Conservation (phyloP, 228 moss, liverwort and hornwort species). For the Sphagnum magellanicum region DNA sequence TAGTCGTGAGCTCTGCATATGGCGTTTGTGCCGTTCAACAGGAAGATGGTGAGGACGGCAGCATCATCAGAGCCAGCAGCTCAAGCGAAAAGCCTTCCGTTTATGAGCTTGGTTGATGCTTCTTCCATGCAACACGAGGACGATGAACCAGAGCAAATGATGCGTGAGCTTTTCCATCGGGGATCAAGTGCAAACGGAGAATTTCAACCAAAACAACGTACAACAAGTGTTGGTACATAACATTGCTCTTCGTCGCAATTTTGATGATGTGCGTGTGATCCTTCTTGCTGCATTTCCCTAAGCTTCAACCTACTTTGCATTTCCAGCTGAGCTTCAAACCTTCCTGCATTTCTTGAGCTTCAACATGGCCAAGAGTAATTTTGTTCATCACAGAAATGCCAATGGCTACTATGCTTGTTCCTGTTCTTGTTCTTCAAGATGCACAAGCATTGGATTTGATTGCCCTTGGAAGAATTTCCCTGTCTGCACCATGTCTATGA, state of each 20-base stretch:
- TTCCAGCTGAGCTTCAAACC: no score
- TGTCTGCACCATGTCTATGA: background rate
- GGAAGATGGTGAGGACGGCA: slow-evolving; percentile 1
- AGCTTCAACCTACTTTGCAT: background rate
- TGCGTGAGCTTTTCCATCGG: slow-evolving; percentile 1
- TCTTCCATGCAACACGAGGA: slow-evolving; percentile 7
- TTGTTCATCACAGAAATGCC: background rate
- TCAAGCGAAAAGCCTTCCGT: slow-evolving; percentile 1
- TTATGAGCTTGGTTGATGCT: background rate
- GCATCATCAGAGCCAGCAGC: background rate
- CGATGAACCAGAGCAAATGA: background rate
- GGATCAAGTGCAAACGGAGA: slow-evolving; percentile 11
- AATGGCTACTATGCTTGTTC: background rate
- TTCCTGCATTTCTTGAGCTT: background rate
- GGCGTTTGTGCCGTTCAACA: slow-evolving; percentile 12
- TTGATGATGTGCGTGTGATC: slow-evolving; percentile 50
- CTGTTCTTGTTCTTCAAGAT: background rate
- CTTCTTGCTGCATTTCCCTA: background rate
- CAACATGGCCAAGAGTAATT: background rate
- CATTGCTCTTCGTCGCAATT: slow-evolving; percentile 56
- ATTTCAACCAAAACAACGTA: slow-evolving; percentile 15
- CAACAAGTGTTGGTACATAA: slow-evolving; percentile 67
- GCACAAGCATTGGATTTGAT: background rate
- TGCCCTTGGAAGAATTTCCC: background rate
- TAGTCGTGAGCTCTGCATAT: background rate